Base-by-base conservation (phyloP, 768 basidiomycete species). In the Roridomyces roridus region DNA sequence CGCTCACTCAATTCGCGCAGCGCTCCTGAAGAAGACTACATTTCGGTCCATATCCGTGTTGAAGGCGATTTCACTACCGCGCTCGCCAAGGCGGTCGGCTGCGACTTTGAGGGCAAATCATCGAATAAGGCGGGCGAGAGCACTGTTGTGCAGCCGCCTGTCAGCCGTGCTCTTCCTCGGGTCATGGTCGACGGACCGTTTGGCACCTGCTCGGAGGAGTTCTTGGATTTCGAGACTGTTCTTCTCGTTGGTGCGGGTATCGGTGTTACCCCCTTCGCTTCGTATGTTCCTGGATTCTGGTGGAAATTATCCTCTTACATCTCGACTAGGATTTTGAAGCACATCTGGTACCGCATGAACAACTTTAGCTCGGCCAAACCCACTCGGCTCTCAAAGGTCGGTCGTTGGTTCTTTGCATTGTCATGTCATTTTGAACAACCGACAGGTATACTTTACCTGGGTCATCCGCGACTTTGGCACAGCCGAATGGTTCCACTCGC, bases 121-220 rank as follows among this genome's bases (percentile, higher is more conserved):
- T 63, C 67, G 28, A 84, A 83, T 10, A 84, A 85, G 46, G 83
- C 80, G 70, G 83, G 88, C 34, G 73, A 92, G 14, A 82, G 84
- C 17, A 85, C 84, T 21, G 76, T 74, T 39, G 69, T 77, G 12
- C 82, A 81, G 66, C 83, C 85, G 2, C 83, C 89, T 1, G 55
- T 93, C 57, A 88, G 87, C 70, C 80, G 86, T 29, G 76, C 88
- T 8, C 82, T 98, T 8, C 96, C 96, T 6, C 87, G 96, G 57
- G 79, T 98, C 66, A 97, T 97, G 95, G 85, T 98, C 46, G 96
- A 98, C 67, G 96, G 95, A 12, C 96, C 96, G 5, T 98, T 97
- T 70, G 96, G 96, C 12, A 88, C 86, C 59, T 95, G 95, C 11
- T 89, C 86, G 35, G 96, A 98, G 72, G 94, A 96, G 70, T 96